Evolutionary conservation across 2,329 filamentous ascomycete species (phyloP).

Genomic region (Cylindrodendrum hubeiense): DNA sequence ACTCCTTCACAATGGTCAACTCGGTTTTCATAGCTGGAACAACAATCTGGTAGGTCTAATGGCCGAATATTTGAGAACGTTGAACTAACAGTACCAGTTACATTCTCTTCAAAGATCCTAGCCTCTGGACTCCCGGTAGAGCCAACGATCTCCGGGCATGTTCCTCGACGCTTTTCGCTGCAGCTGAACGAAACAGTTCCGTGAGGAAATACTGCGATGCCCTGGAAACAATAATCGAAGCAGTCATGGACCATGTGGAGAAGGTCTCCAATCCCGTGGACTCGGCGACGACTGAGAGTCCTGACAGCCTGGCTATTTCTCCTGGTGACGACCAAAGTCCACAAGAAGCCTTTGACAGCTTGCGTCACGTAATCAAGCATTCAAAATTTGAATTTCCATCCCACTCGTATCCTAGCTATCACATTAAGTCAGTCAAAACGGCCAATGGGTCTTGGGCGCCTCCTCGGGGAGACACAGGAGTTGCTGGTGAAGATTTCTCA

Average conservation of each 20-base stretch:
- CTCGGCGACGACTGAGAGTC: background rate
- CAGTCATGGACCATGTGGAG: constrained; percentile 14
- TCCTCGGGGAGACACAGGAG: no score
- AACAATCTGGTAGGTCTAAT: constrained; percentile 10
- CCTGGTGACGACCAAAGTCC: background rate
- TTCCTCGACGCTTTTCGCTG: constrained; percentile 11
- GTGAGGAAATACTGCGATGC: constrained; percentile 19
- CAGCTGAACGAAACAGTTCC: constrained; percentile 15
- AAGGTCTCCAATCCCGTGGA: background rate
- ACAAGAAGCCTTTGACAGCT: constrained; percentile 8
- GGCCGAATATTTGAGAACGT: no score
- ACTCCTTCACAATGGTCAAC: constrained; percentile 23
- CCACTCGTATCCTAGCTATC: constrained; percentile 8
- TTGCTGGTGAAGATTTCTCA: background rate
- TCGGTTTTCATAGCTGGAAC: constrained; percentile 15
- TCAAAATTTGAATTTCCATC: constrained; percentile 16
- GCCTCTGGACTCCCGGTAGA: constrained; percentile 18
- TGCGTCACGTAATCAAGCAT: background rate
- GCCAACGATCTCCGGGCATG: constrained; percentile 19
- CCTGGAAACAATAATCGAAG: constrained; percentile 19
- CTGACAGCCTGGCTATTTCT: background rate
- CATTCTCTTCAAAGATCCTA: constrained; percentile 12
- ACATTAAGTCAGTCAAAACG: background rate
- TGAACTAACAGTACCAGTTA: background rate
- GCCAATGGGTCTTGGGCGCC: background rate